Evolutionary conservation across 225 moss, liverwort and hornwort genomes (phyloP), one percentile per base, ranked within the genome.

Genomic region (Thuidium tamariscinum): DNA sequence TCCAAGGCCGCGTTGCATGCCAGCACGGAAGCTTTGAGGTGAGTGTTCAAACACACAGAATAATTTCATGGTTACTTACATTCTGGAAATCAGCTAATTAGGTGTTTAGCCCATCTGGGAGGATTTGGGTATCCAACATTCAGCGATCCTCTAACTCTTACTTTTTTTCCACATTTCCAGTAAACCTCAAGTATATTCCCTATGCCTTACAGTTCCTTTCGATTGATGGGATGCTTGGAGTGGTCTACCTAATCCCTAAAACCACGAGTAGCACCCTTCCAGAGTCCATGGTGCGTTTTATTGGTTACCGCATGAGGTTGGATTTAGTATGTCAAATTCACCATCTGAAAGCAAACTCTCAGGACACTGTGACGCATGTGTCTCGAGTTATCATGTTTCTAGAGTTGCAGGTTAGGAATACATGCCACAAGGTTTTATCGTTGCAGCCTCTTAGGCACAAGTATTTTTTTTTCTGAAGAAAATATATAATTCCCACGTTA

Each of bases 1-100:
- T 84, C 94, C 49, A 95, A 94, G 83, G 89, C 91, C 80, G 91
- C 95, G 32, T 85, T 95, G 82, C 94, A 95, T 81, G 69, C 86
- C 65, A 74, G 88, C 55, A 91, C 91, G 48, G 94, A 95, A 30
- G 84, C 91, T 80, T 79, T 95, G 87, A 92, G 95, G 89, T 90
- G 69, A 73, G 79, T 44, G 30, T 49, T 63, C 44, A 29, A 64
- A 37, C 48, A 21, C 59, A 52, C 59, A 67, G 16, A 81, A 44
- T 36, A 42, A 59, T 75, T 20, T 46, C 55, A 41, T 57, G 13
- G 32, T 78, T 79, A 65, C 56, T 57, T 57, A 42, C 57, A 32
- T 83, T 57, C 34, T 44, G 42, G 25, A 56, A 44, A 71, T 57
- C 12, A 70, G 44, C 34, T 34, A 19, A 71, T 19, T 8, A 41